Conservation (phyloP, 2,329 filamentous ascomycete genomes). For the Trichoderma aggressivum region DNA sequence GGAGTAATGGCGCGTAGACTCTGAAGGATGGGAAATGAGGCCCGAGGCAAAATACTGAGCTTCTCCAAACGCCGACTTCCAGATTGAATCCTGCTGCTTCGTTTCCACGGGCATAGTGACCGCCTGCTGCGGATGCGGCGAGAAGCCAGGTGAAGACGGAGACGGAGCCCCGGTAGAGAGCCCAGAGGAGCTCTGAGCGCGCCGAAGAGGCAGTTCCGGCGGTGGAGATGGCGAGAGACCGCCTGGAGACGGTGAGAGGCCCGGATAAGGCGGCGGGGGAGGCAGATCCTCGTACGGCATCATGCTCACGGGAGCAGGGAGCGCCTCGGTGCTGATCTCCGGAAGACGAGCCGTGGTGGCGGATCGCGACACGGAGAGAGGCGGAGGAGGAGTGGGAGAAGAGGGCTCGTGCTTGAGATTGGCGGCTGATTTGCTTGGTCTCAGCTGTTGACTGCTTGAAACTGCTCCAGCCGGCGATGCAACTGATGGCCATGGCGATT, state of each 20-base stretch:
- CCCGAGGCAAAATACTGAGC: slow-evolving; percentile 64
- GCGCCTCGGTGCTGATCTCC: not conserved
- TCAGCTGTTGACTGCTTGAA: not conserved
- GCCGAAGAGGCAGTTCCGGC: not conserved
- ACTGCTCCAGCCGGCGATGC: not conserved
- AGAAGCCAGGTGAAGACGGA: not conserved
- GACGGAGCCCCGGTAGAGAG: not conserved
- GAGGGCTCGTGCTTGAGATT: slow-evolving; percentile 9
- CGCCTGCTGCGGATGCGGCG: not conserved
- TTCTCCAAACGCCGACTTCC: slow-evolving; percentile 53
- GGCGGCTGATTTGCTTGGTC: slow-evolving; percentile 21
- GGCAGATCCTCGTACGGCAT: slow-evolving; percentile 12
- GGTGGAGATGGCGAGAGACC: not conserved
- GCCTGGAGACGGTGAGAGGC: not conserved
- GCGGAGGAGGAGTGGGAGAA: not conserved
- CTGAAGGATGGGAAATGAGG: slow-evolving; percentile 59
- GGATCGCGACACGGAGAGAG: not conserved
- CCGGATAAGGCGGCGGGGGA: slow-evolving; percentile 8
- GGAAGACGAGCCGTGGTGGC: not conserved
- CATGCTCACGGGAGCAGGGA: slow-evolving; percentile 9
- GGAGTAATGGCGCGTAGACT: slow-evolving; percentile 63
- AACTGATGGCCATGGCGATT: not conserved
- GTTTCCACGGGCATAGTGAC: not conserved
- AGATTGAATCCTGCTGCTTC: slow-evolving; percentile 27
- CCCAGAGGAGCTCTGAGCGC: slow-evolving; percentile 9